These are phyloP conservation scores for Metschnikowia santaceciliae DNA, from an alignment of 805 yeast genomes.

Conservation along the genomic window DNA sequence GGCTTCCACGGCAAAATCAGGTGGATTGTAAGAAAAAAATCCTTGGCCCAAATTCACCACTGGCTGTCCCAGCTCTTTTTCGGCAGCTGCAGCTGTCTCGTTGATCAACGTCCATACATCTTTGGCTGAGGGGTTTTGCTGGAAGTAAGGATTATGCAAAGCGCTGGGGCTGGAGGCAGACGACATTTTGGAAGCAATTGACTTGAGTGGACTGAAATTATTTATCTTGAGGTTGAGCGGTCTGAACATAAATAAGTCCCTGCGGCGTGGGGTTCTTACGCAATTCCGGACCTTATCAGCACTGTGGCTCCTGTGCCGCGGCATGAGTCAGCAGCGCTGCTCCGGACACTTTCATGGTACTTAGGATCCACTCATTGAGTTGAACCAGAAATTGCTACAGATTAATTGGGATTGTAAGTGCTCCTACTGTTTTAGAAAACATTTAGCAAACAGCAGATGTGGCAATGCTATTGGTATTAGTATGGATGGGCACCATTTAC, in stretches of 20 bases:
- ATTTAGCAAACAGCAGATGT: no score
- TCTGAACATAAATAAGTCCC: background rate
- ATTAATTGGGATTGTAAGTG: no score
- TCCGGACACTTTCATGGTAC: background rate
- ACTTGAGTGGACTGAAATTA: background rate
- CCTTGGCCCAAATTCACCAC: slow-evolving; percentile 94
- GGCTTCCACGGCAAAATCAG: slow-evolving; percentile 83
- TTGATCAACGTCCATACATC: slow-evolving; percentile 96
- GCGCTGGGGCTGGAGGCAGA: slow-evolving; percentile 16
- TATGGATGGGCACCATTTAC: no score
- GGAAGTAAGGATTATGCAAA: slow-evolving; percentile 62
- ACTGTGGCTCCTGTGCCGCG: slow-evolving; percentile 3
- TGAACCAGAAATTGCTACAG: no score
- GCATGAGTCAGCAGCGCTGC: background rate
- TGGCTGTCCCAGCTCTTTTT: slow-evolving; percentile 63
- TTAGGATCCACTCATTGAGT: no score
- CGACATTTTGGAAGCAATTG: slow-evolving; percentile 1
- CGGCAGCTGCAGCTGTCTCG: slow-evolving; percentile 88
- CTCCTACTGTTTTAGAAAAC: no score
- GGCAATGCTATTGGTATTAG: no score
- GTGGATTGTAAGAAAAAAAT: slow-evolving; percentile 94
- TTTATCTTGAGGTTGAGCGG: background rate
- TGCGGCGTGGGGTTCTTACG: slow-evolving; percentile 1
- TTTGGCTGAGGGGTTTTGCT: slow-evolving; percentile 56
- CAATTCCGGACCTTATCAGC: slow-evolving; percentile 1